A percentile compares a stretch with the other conserved stretches of the same genome.
Conservation (phyloP, 306 rosid species). For the Prunus salicina region DNA sequence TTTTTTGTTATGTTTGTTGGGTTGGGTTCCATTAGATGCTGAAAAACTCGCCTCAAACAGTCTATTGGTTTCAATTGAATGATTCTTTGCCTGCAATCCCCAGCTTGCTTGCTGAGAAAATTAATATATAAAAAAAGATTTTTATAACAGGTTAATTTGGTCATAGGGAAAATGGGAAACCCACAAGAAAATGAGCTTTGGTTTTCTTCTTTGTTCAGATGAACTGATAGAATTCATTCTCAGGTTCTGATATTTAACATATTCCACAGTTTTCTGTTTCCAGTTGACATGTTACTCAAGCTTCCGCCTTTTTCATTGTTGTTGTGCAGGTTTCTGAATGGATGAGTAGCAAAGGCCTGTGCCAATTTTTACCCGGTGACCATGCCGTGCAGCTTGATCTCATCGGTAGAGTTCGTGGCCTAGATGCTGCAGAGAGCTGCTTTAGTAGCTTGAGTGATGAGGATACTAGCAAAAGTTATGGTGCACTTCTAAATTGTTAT, state of each 20-base stretch:
- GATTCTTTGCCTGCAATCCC: too few species aligned
- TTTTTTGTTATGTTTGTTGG: not conserved
- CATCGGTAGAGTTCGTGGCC: slow-evolving; percentile 59
- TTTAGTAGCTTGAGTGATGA: slow-evolving; percentile 45
- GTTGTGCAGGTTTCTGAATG: slow-evolving; percentile 65
- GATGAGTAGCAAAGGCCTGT: slow-evolving; percentile 51
- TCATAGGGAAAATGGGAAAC: too few species aligned
- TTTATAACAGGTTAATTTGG: too few species aligned
- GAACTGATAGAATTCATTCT: not conserved
- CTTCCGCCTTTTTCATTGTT: not conserved
- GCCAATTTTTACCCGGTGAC: slow-evolving; percentile 38
- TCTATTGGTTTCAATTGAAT: too few species aligned
- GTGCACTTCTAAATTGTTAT: slow-evolving; percentile 73
- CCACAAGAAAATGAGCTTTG: too few species aligned
- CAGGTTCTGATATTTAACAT: not conserved
- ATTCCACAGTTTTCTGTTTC: too few species aligned
- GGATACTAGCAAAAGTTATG: slow-evolving; percentile 45
- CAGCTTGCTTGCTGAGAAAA: too few species aligned
- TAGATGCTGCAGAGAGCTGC: slow-evolving; percentile 57
- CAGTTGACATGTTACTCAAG: not conserved
- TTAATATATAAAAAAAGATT: not conserved
- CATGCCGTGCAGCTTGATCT: slow-evolving; percentile 60
- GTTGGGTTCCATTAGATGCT: too few species aligned
- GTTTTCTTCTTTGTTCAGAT: too few species aligned
- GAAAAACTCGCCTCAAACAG: too few species aligned